phyloP scores from a whole-genome alignment of 179 eudicot species.

The Beta corolliflora region DNA sequence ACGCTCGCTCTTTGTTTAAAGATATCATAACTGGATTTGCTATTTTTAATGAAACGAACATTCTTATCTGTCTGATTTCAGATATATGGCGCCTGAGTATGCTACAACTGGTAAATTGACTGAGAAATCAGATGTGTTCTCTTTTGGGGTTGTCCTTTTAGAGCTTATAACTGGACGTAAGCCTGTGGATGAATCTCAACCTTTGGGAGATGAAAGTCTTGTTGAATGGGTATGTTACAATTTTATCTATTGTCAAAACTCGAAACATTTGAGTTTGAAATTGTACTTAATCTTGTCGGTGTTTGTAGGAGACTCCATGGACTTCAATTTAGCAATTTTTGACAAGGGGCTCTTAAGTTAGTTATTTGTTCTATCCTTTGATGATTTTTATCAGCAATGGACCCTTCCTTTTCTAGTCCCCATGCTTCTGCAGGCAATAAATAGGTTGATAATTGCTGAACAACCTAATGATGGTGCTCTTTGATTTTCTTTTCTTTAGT shows the following conservation, averaged over 20 bases:
- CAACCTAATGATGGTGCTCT: too few species aligned
- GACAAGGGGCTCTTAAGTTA: neutral
- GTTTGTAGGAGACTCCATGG: neutral
- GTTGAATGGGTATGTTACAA: conserved; percentile 86
- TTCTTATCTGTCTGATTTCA: conserved; percentile 34
- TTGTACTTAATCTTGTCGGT: neutral
- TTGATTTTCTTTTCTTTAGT: too few species aligned
- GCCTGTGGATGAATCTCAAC: conserved; percentile 87
- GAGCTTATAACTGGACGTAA: conserved; percentile 92
- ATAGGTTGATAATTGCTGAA: neutral
- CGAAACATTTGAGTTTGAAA: neutral
- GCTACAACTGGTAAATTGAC: conserved; percentile 89
- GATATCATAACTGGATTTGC: conserved; percentile 3
- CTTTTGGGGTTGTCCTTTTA: conserved; percentile 89
- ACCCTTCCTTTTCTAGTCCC: neutral
- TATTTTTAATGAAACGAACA: neutral
- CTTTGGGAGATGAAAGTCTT: conserved; percentile 80
- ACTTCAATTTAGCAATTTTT: neutral
- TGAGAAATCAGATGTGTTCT: conserved; percentile 86
- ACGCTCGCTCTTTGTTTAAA: neutral
- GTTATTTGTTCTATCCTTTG: neutral
- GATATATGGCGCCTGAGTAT: conserved; percentile 98
- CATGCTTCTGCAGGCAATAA: neutral
- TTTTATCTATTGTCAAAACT: neutral
- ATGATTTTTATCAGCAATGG: neutral